Percentiles rank a stretch among this genome's conserved stretches.
Evolutionary conservation across 768 basidiomycete genomes (phyloP).

Genomic region (Tulasnella sp.): DNA sequence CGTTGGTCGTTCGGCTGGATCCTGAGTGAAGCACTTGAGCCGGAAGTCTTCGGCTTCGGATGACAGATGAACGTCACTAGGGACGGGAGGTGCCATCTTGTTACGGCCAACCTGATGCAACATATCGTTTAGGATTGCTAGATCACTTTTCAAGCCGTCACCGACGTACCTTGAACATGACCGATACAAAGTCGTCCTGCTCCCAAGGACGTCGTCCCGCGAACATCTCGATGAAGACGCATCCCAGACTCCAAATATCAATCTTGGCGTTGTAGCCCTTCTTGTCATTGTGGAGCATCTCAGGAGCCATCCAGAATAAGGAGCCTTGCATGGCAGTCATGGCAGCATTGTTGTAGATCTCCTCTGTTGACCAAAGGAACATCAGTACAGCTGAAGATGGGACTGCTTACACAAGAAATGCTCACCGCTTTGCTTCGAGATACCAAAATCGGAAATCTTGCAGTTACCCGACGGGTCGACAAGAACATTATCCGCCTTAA

Average conservation of each 20-base stretch:
- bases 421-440: slow-evolving; percentile 74
- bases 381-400: background rate
- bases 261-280: slow-evolving; percentile 89
- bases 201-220: slow-evolving; percentile 93
- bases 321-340: slow-evolving; percentile 95
- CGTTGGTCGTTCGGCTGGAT: slow-evolving; percentile 72
- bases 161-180: slow-evolving; percentile 81
- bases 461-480: slow-evolving; percentile 85
- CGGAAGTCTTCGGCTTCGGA: slow-evolving; percentile 77
- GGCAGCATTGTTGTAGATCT: slow-evolving; percentile 63
- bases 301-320: slow-evolving; percentile 99
- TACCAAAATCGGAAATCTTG: slow-evolving; percentile 98
- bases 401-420: background rate
- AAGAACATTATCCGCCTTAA: slow-evolving; percentile 97
- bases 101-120: slow-evolving; percentile 65
- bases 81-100: slow-evolving; percentile 79
- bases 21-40: slow-evolving; percentile 80
- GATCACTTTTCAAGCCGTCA: background rate
- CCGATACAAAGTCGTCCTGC: slow-evolving; percentile 78
- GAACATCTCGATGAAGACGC: slow-evolving; percentile 99
- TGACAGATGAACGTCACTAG: slow-evolving; percentile 66
- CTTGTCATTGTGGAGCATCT: slow-evolving; percentile 77
- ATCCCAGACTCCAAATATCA: slow-evolving; percentile 98
- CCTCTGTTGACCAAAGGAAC: slow-evolving; percentile 36
- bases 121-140: background rate